phyloP scores from a whole-genome alignment of 345 rosid species.

The Euclidium syriacum region DNA sequence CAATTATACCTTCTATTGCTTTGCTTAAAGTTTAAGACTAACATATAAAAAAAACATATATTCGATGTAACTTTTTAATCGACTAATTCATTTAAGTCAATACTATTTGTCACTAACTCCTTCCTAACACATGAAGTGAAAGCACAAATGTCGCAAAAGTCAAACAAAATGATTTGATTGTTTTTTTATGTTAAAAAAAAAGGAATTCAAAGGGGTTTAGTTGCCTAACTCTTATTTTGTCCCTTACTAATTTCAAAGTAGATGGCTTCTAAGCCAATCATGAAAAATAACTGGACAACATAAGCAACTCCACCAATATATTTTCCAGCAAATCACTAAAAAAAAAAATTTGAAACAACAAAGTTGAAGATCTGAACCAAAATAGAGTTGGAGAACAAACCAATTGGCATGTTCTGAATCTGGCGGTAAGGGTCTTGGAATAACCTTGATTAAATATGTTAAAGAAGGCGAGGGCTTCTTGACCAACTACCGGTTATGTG shows the following conservation, averaged over 20 bases:
- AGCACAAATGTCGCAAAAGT: background rate
- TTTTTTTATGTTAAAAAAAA: background rate
- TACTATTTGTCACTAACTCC: conserved; percentile 15
- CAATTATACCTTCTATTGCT: conserved; percentile 14
- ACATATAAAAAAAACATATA: background rate
- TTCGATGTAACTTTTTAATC: background rate
- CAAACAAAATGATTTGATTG: background rate
- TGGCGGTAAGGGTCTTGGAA: too few relatives aligned
- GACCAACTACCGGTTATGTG: too few relatives aligned
- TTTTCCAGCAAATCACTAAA: background rate
- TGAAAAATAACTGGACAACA: background rate
- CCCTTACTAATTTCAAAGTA: background rate
- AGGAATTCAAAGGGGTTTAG: conserved; percentile 7
- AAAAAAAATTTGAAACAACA: background rate
- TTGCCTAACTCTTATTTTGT: conserved; percentile 25
- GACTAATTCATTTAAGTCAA: conserved; percentile 1
- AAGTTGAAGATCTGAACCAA: too few relatives aligned
- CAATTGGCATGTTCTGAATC: too few relatives aligned
- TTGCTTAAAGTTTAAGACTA: conserved; percentile 17
- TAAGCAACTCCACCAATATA: background rate
- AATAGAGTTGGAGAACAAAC: too few relatives aligned
- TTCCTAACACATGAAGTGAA: conserved; percentile 17
- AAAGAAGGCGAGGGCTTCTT: too few relatives aligned
- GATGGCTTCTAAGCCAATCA: background rate
- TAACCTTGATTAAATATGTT: too few relatives aligned